Evolutionary conservation across 495 filamentous ascomycete species (phyloP).

Genomic region (Aspergillus sclerotioniger): DNA sequence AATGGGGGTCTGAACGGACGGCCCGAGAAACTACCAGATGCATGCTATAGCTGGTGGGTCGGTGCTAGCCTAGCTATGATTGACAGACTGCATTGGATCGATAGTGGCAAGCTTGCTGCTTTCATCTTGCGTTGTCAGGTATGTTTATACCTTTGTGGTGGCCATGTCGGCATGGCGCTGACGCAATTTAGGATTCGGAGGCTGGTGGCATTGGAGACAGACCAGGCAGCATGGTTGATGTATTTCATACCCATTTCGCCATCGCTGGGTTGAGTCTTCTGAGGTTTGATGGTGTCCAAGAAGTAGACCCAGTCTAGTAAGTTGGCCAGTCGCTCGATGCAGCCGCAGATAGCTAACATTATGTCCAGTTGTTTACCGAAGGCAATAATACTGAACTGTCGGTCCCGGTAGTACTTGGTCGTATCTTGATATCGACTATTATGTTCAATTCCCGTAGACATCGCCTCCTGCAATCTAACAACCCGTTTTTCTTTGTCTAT

Average conservation of each 20-base stretch:
- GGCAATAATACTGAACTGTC: constrained; percentile 56
- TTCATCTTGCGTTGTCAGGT: constrained; percentile 86
- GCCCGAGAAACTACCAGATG: constrained; percentile 94
- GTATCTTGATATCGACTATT: not conserved
- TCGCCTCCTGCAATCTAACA: constrained; percentile 74
- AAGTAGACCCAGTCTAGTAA: constrained; percentile 87
- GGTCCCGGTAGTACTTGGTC: constrained; percentile 27
- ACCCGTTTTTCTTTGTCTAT: constrained; percentile 51
- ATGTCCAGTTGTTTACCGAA: constrained; percentile 68
- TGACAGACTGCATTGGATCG: constrained; percentile 85
- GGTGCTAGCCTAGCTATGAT: constrained; percentile 86
- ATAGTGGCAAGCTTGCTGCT: constrained; percentile 66
- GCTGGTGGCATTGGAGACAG: constrained; percentile 84
- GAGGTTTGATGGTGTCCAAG: constrained; percentile 67
- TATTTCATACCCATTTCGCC: constrained; percentile 92
- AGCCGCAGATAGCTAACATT: constrained; percentile 4
- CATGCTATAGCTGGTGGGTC: constrained; percentile 99
- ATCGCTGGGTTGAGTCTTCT: constrained; percentile 85
- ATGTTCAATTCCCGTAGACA: constrained; percentile 13
- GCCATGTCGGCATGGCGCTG: constrained; percentile 12
- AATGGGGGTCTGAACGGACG: constrained; percentile 89
- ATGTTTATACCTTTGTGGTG: constrained; percentile 14
- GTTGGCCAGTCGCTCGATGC: constrained; percentile 24
- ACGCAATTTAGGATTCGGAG: constrained; percentile 64
- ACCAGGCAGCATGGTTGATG: constrained; percentile 92